Evolutionary conservation across 192 early-diverging fungal genomes (phyloP), one percentile per base, ranked within the genome.

Genomic region (Powellomyces hirtus): DNA sequence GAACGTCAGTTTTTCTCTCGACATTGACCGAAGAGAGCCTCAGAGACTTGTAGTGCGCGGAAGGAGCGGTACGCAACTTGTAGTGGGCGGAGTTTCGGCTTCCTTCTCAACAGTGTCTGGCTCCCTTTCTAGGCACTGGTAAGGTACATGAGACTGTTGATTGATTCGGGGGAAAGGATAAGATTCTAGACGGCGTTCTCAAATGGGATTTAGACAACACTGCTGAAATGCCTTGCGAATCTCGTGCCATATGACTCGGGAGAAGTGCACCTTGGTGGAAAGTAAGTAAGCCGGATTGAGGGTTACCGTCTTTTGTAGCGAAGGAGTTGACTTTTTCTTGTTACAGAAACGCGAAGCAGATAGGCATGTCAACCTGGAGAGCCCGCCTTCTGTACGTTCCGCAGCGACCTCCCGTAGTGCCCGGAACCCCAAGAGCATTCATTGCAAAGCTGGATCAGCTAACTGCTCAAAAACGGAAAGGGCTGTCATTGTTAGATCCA

Each of bases 361-460:
- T 83, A 68, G 86, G 89, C 4, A 78, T 92, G 20, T 88, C 92
- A 0, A 56, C 62, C 35, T 95, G 90, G 90, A 80, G 93, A 30
- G 81, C 90, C 4, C 83, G 79, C 29, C 81, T 95, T 45, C 86
- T 91, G 79, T 95, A 95, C 74, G 89, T 95, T n/a, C 92, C 92
- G 0, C 93, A 95, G 52, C 71, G 89, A 10, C 86, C 90, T 20
- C 84, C 90, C 7, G 69, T 84, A 26, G 77, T 91, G 66, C 75
- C 86, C 0, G 89, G 92, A 0, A 89, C 89, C 6, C 93, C 93
- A 1, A 60, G 84, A 20, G 89, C 90, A 13, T 88, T 92, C 66
- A 66, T 88, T 31, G 75, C 81, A 16, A 64, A 55, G 24, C 14
- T 75, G 66, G 31, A 20, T 3, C 34, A 27, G 34, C 64, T 73